Evolutionary conservation across 257 asterid genomes (phyloP), one percentile per base, ranked within the genome.

Genomic region (Penstemon davidsonii): DNA sequence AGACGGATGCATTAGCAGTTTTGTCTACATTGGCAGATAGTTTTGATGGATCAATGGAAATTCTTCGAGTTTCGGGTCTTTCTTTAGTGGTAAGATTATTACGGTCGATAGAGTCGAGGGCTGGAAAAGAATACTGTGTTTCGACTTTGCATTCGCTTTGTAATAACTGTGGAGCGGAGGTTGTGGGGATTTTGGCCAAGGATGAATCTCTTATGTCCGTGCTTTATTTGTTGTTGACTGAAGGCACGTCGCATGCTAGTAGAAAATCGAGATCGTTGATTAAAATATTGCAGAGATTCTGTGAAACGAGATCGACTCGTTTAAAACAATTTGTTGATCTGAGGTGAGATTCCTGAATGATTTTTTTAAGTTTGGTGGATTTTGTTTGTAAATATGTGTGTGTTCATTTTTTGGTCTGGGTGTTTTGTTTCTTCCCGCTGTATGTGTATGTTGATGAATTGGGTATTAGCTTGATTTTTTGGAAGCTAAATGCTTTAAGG

Each of bases 91-190:
- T 78, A 54, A 45, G 69, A 10, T 33, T 67, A 7, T 55, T 89
- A 11, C 76, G 68, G 46, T 44, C 79, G 0, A 57, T 75, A 4
- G 80, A 81, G 38, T 74, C 86, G 0, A 69, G 86, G 0, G 85
- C 87, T 1, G 89, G 87, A 5, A 89, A 76, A 60, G 95, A 89
- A 54, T 78, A 84, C 12, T 82, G 92, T 25, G 85, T 85, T 7
- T 89, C 95, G 38, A 76, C 81, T 44, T 73, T 89, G 59, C 87
- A 78, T 38, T 79, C 82, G 0, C 19, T 87, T 43, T 85, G 96
- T 71, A 76, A 76, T 6, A 78, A 89, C 63, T 73, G 93, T 8
- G 93, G 96, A 5, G 80, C 68, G 0, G 92, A 84, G 7, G 95
- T 78, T 7, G 72, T 82, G 25, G 46, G 78, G 0, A 60, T 74